phyloP scores from a whole-genome alignment of 177 flowering plant genomes.

The Vitis hybrid region DNA sequence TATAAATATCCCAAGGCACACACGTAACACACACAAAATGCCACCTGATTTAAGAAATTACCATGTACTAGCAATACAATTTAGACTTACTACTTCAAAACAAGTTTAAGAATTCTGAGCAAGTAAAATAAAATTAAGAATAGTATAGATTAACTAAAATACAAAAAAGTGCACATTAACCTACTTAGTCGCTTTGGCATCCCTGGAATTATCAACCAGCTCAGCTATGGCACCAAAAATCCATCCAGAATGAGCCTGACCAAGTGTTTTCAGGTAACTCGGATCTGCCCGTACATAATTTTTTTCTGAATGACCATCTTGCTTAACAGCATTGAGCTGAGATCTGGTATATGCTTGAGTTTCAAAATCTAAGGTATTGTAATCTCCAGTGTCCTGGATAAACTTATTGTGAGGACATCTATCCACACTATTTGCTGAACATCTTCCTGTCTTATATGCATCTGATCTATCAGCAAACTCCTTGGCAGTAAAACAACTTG shows the following conservation, averaged over 20 bases:
- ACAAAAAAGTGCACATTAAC: constrained; percentile 8
- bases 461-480: constrained; percentile 3
- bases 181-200: constrained; percentile 56
- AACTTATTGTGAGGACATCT: not conserved
- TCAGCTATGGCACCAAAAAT: constrained; percentile 70
- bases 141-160: not conserved
- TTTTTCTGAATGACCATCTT: constrained; percentile 1
- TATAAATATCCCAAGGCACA: not conserved
- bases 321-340: not conserved
- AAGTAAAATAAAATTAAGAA: not conserved
- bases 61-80: no score
- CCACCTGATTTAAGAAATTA: no score
- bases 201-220: constrained; percentile 65
- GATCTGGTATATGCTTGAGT: not conserved
- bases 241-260: constrained; percentile 60
- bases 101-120: no score
- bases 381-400: not conserved
- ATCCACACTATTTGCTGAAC: not conserved
- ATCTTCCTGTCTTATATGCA: not conserved
- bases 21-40: not conserved
- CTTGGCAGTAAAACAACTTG: not conserved
- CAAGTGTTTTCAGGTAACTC: constrained; percentile 45
- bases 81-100: no score
- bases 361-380: not conserved
- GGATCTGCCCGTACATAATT: constrained; percentile 39